Percentiles rank a stretch among this genome's conserved stretches.
Evolutionary conservation across 192 early-diverging fungal species (phyloP).

Genomic region (Backusella liffmaniae): DNA sequence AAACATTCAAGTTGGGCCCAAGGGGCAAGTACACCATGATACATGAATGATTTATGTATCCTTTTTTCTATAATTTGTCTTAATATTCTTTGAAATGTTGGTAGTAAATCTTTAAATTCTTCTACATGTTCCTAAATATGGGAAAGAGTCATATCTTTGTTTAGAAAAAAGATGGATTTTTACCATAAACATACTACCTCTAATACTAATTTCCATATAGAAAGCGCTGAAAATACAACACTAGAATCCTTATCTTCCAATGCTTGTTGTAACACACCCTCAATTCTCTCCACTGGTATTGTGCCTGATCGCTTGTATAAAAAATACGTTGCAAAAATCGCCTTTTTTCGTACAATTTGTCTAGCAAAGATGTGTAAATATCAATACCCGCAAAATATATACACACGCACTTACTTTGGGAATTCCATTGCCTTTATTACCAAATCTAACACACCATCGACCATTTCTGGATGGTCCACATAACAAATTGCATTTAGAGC

Average conservation of each 20-base stretch:
- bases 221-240: conserved; percentile 46
- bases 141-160: background rate
- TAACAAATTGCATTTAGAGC: conserved; percentile 51
- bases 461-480: conserved; percentile 44
- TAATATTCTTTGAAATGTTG: conserved; percentile 36
- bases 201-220: conserved; percentile 29
- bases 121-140: conserved; percentile 28
- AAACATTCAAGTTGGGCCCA: conserved; percentile 57
- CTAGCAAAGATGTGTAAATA: conserved; percentile 2
- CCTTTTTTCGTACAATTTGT: conserved; percentile 52
- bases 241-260: conserved; percentile 47
- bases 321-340: conserved; percentile 40
- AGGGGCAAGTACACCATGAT: conserved; percentile 52
- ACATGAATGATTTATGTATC: conserved; percentile 45
- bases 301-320: conserved; percentile 38
- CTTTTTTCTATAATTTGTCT: conserved; percentile 48
- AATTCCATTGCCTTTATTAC: conserved; percentile 38
- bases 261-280: conserved; percentile 36
- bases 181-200: background rate
- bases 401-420: conserved; percentile 38
- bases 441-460: conserved; percentile 38
- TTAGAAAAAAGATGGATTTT: too few relatives aligned
- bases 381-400: background rate
- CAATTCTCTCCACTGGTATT: conserved; percentile 33
- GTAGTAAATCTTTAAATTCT: conserved; percentile 37